Percentiles rank a stretch among this genome's conserved stretches.
phyloP scores from a whole-genome alignment of 495 filamentous ascomycete species.

The Aspergillus baeticus region DNA sequence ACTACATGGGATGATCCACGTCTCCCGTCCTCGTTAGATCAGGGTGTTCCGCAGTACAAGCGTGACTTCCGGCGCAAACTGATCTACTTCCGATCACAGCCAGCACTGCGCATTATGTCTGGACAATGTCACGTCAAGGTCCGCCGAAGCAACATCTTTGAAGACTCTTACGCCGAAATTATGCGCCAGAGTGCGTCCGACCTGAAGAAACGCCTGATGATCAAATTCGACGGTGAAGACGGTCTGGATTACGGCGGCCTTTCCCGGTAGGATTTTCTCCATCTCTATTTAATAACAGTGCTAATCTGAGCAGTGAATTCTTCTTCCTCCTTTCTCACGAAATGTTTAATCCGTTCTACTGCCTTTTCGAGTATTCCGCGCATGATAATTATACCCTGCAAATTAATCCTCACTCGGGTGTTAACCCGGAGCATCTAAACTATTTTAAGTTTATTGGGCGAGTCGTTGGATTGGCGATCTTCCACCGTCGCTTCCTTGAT shows the following conservation, averaged over 20 bases:
- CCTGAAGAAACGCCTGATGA: constrained; percentile 97
- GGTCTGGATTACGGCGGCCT: constrained; percentile 97
- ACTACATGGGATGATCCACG: constrained; percentile 99
- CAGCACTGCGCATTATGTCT: constrained; percentile 89
- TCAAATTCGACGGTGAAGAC: constrained; percentile 99
- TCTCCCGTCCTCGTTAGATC: constrained; percentile 91
- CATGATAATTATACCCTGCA: constrained; percentile 99
- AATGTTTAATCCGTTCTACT: constrained; percentile 99
- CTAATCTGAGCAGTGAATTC: constrained; percentile 72
- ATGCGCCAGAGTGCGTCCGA: constrained; percentile 96
- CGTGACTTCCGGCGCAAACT: constrained; percentile 96
- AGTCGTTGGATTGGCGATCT: constrained; percentile 96
- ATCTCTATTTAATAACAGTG: not conserved
- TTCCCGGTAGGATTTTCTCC: constrained; percentile 59
- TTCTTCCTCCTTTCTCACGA: constrained; percentile 99
- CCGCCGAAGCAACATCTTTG: constrained; percentile 92
- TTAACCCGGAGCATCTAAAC: constrained; percentile 98
- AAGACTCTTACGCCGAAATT: constrained; percentile 97
- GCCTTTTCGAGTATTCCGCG: constrained; percentile 98
- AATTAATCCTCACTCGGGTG: constrained; percentile 99
- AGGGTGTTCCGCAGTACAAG: constrained; percentile 99
- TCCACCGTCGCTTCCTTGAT: constrained; percentile 96
- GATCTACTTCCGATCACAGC: constrained; percentile 98
- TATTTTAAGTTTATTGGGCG: constrained; percentile 99
- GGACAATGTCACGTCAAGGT: constrained; percentile 99